Evolutionary conservation across 495 filamentous ascomycete genomes (phyloP), one percentile per base, ranked within the genome.

Genomic region (Lineolata rhizophorae): DNA sequence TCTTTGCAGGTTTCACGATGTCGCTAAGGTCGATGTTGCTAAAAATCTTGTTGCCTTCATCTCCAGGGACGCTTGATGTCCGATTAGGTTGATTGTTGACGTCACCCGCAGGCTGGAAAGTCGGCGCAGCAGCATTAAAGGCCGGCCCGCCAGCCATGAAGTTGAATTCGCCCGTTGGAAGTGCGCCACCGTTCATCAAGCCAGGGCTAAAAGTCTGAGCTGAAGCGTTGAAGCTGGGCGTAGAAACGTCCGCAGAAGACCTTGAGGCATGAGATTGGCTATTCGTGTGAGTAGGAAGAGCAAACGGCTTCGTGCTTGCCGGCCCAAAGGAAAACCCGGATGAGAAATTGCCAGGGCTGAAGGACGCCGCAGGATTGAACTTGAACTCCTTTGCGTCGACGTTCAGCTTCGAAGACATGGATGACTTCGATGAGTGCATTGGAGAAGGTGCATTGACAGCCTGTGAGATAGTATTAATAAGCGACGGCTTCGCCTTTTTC

Each of bases 361-460:
- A 77, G 1, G 64, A 49, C 32, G 52, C 69, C 12, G 53, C 56
- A 3, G 79, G 78, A 35, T 87, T 72, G 48, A 76, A 76, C 40
- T 70, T 79, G 50, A 94, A 94, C 43, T 84, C 81, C 30, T 76
- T 74, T 0, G 87, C 85, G 34, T 69, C 71, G 24, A 83, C 79
- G 39, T 97, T 94, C 29, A 93, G 57, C 35, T 70, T 79, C 0
- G 80, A 83, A 13, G 66, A 56, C 2, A 76, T 82, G 18, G 68
- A 36, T 14, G 53, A 46, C 30, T 71, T 73, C 35, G 71, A 67
- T 22, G 53, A 18, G 14, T 30, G 22, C n/a, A n/a, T n/a, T n/a
- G n/a, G n/a, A n/a, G n/a, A n/a, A n/a, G n/a, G n/a, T n/a, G n/a
- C n/a, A n/a, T n/a, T n/a, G n/a, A n/a, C n/a, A n/a, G n/a, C n/a